Conservation (phyloP, 2,329 filamentous ascomycete species). For the Microdochium trichocladiopsis region DNA sequence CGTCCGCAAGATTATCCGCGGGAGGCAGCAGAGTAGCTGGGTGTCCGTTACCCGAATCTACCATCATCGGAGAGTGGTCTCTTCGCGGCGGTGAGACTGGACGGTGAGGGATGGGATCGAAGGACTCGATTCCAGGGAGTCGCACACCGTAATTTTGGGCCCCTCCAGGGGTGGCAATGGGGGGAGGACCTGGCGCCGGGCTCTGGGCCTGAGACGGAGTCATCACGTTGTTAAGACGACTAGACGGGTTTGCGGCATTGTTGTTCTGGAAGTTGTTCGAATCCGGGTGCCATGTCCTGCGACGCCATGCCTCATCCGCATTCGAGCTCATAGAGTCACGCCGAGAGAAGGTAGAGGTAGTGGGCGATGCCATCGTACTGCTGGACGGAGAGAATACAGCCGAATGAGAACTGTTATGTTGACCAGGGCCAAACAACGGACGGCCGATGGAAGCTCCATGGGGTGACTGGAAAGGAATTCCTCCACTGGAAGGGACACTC, state of each 20-base stretch:
- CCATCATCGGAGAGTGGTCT: constrained; percentile 68
- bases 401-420: constrained; percentile 47
- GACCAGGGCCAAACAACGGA: constrained; percentile 44
- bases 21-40: constrained; percentile 24
- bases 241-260: constrained; percentile 51
- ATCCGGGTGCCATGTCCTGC: constrained; percentile 88
- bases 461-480: constrained; percentile 66
- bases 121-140: constrained; percentile 86
- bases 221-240: constrained; percentile 68
- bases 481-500: constrained; percentile 67
- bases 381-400: constrained; percentile 50
- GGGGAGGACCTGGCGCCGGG: constrained; percentile 45
- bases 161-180: constrained; percentile 38
- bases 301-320: constrained; percentile 69
- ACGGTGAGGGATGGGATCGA: constrained; percentile 66
- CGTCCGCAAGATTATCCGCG: constrained; percentile 28
- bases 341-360: constrained; percentile 54
- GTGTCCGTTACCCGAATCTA: constrained; percentile 47
- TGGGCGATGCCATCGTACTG: constrained; percentile 58
- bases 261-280: constrained; percentile 49
- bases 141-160: constrained; percentile 36
- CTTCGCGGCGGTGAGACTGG: constrained; percentile 57
- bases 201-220: constrained; percentile 54
- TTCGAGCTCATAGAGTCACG: constrained; percentile 57
- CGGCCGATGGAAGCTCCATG: constrained; percentile 49